These are phyloP conservation scores for Coemansia sp. DNA, from an alignment of 192 early-diverging fungal genomes.

Conservation along the genomic window DNA sequence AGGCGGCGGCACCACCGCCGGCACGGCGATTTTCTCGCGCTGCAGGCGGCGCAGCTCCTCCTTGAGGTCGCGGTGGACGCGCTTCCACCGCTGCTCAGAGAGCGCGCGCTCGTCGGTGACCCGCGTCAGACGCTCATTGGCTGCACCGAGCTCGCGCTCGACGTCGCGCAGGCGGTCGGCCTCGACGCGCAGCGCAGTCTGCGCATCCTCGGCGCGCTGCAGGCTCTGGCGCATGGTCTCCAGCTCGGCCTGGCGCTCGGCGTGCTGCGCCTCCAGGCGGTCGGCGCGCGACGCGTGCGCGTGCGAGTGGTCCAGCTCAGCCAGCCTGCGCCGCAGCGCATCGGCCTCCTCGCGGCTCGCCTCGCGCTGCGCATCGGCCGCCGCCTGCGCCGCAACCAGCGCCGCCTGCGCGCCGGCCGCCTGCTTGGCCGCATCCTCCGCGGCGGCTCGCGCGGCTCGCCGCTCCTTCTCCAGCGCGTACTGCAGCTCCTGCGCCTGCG, in stretches of 20 bases:
- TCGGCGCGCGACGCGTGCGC: constrained; percentile 27
- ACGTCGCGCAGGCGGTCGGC: constrained; percentile 47
- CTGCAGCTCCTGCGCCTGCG: constrained; percentile 50
- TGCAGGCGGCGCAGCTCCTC: constrained; percentile 54
- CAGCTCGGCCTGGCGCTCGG: constrained; percentile 46
- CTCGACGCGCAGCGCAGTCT: constrained; percentile 30
- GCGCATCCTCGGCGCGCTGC: constrained; percentile 33
- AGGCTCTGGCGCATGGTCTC: constrained; percentile 47
- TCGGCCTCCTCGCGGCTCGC: constrained; percentile 17
- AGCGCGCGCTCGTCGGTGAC: constrained; percentile 44
- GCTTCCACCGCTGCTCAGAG: constrained; percentile 54
- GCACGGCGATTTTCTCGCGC: constrained; percentile 23
- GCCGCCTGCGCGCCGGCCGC: constrained; percentile 17
- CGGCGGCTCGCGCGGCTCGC: constrained; percentile 12
- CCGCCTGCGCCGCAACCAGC: constrained; percentile 26
- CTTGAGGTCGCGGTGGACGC: constrained; percentile 54
- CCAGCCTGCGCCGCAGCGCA: constrained; percentile 24
- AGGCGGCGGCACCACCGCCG: too few relatives aligned
- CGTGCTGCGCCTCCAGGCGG: constrained; percentile 36
- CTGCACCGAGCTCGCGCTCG: constrained; percentile 27
- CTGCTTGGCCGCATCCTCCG: constrained; percentile 25
- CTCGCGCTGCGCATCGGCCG: constrained; percentile 14
- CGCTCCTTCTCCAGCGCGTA: constrained; percentile 46
- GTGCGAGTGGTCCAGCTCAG: constrained; percentile 25
- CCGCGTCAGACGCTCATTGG: constrained; percentile 26